Percentiles rank a stretch among this genome's conserved stretches.
Conservation (phyloP, 371 early-diverging fungal genomes). For the Racocetra persica region DNA sequence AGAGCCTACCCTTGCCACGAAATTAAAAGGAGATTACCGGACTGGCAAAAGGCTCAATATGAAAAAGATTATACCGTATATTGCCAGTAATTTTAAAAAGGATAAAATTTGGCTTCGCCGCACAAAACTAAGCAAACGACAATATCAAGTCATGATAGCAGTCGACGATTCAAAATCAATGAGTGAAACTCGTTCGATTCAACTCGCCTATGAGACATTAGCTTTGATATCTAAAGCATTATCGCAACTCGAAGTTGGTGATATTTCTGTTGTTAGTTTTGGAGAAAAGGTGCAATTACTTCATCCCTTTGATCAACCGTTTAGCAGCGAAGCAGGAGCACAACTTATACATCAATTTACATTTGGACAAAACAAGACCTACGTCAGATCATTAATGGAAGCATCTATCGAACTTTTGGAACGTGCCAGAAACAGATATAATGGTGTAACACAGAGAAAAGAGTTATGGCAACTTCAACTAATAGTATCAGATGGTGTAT, state of each 20-base stretch:
- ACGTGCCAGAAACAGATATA: slow-evolving; percentile 62
- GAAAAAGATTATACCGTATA: slow-evolving; percentile 99
- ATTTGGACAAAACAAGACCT: slow-evolving; percentile 90
- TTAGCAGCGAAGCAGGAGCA: slow-evolving; percentile 90
- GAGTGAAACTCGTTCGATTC: slow-evolving; percentile 87
- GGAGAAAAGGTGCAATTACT: slow-evolving; percentile 87
- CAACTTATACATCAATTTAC: slow-evolving; percentile 86
- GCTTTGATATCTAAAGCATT: slow-evolving; percentile 92
- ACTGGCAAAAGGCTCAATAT: slow-evolving; percentile 99
- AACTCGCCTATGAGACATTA: slow-evolving; percentile 93
- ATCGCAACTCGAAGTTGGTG: slow-evolving; percentile 93
- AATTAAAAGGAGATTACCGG: slow-evolving; percentile 98
- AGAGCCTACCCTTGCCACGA: slow-evolving; percentile 96
- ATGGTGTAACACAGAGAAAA: slow-evolving; percentile 51
- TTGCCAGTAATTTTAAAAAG: slow-evolving; percentile 98
- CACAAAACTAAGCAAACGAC: slow-evolving; percentile 96
- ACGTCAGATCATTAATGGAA: slow-evolving; percentile 84
- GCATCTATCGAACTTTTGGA: slow-evolving; percentile 78
- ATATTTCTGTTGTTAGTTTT: slow-evolving; percentile 89
- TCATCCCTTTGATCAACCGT: slow-evolving; percentile 92
- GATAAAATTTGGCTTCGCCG: slow-evolving; percentile 99
- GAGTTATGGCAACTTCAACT: slow-evolving; percentile 97
- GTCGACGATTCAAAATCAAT: slow-evolving; percentile 99
- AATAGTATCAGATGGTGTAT: slow-evolving; percentile 96
- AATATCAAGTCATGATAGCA: slow-evolving; percentile 98